A percentile compares a stretch with the other conserved stretches of the same genome.
Evolutionary conservation across 345 rosid genomes (phyloP).

Genomic region (Clausena lansium): DNA sequence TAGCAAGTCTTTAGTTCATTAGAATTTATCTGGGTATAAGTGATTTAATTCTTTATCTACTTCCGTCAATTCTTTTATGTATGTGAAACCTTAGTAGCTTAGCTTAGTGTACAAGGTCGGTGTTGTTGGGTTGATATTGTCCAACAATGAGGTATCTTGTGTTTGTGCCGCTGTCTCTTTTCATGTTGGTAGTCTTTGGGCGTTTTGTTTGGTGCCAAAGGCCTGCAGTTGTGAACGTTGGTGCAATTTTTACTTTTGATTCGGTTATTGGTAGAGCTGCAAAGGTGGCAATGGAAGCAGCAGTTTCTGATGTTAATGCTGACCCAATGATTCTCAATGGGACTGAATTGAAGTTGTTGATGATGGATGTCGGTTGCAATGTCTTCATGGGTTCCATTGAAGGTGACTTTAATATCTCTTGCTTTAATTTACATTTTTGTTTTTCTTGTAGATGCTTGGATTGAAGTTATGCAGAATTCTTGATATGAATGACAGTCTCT

Average conservation of each 20-base stretch:
- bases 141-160: constrained; percentile 4
- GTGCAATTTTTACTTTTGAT: constrained; percentile 65
- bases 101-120: background rate
- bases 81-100: background rate
- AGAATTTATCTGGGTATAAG: background rate
- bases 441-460: background rate
- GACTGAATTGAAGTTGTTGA: constrained; percentile 41
- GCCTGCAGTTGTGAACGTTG: constrained; percentile 60
- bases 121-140: constrained; percentile 8
- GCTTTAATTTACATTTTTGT: background rate
- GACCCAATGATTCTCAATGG: constrained; percentile 50
- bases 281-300: constrained; percentile 66
- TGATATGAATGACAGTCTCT: background rate
- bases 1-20: background rate
- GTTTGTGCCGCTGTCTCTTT: constrained; percentile 1
- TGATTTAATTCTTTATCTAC: background rate
- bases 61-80: background rate
- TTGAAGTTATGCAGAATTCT: background rate
- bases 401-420: constrained; percentile 37
- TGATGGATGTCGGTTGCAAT: constrained; percentile 54
- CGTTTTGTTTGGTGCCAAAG: constrained; percentile 29
- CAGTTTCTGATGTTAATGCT: constrained; percentile 58
- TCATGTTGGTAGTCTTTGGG: constrained; percentile 15
- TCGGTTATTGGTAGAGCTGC: constrained; percentile 83
- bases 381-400: constrained; percentile 66